Evolutionary conservation across 495 filamentous ascomycete species (phyloP).

Genomic region (Pyrenula massariospora): DNA sequence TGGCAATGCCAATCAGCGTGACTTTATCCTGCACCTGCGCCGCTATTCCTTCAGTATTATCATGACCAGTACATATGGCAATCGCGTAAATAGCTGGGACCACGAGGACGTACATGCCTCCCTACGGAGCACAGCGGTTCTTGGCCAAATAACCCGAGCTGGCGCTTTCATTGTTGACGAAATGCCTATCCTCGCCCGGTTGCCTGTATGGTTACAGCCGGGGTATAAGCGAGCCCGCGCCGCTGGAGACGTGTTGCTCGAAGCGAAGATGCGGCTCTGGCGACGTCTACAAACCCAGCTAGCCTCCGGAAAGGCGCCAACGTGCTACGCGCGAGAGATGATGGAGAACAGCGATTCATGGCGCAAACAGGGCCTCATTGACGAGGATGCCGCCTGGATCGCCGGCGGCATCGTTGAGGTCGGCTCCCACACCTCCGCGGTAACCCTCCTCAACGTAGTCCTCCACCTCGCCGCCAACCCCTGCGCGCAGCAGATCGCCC

Average conservation of each 20-base stretch:
- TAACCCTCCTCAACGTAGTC: constrained; percentile 13
- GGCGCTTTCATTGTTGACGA: constrained; percentile 17
- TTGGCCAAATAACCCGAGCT: neutral
- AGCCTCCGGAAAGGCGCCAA: constrained; percentile 2
- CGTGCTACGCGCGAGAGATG: constrained; percentile 16
- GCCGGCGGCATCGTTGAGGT: constrained; percentile 25
- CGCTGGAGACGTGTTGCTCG: neutral
- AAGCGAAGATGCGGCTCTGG: constrained; percentile 9
- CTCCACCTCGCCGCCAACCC: constrained; percentile 24
- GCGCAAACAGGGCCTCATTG: constrained; percentile 4
- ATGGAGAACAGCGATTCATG: constrained; percentile 2
- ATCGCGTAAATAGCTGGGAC: constrained; percentile 18
- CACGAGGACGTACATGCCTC: constrained; percentile 10
- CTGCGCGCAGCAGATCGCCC: constrained; percentile 26
- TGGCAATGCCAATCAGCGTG: neutral
- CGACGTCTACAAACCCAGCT: constrained; percentile 12
- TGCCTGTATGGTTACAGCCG: constrained; percentile 17
- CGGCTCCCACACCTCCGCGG: constrained; percentile 21
- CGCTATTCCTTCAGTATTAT: constrained; percentile 21
- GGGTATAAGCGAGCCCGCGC: neutral
- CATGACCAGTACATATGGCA: constrained; percentile 19
- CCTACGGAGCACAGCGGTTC: constrained; percentile 10
- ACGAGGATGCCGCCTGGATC: constrained; percentile 19
- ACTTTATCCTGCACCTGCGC: constrained; percentile 13
- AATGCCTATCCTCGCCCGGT: constrained; percentile 19